A percentile compares a stretch with the other conserved stretches of the same genome.
phyloP scores from a whole-genome alignment of 345 rosid species.

The thale cress (Arabidopsis thaliana) region TAIR10.1 NC_003076.8:18843501-18844000 shows the following conservation, averaged over 20 bases:
- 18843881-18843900: conserved; percentile 7
- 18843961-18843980: conserved; percentile 44
- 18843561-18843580: neutral
- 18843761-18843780: conserved; percentile 56
- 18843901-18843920: conserved; percentile 1
- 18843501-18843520: neutral
- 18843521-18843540: neutral
- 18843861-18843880: conserved; percentile 21
- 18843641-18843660: neutral
- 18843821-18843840: neutral
- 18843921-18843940: conserved; percentile 2
- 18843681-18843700: conserved; percentile 45
- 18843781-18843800: conserved; percentile 51
- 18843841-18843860: neutral
- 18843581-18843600: neutral
- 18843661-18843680: neutral
- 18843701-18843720: conserved; percentile 56
- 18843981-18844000: conserved; percentile 5
- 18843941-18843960: conserved; percentile 27
- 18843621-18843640: conserved; percentile 12
- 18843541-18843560: neutral
- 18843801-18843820: neutral
- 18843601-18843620: neutral
- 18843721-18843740: conserved; percentile 51
- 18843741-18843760: conserved; percentile 47